Evolutionary conservation across 2,329 filamentous ascomycete species (phyloP).

Genomic region (Alternaria sp.): DNA sequence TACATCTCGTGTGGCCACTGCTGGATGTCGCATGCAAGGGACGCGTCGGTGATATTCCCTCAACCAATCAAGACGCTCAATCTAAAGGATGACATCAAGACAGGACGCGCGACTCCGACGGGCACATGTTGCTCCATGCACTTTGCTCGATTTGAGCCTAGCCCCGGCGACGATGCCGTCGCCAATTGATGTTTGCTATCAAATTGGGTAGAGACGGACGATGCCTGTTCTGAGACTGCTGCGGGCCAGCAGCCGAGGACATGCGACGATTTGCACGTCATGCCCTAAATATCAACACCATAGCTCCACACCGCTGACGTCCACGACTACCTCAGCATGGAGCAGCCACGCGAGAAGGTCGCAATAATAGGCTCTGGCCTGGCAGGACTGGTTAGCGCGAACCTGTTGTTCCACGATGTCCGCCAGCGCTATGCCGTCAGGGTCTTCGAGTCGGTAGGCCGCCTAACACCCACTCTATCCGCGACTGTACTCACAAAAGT

Average conservation of each 20-base stretch:
- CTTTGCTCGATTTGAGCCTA: neutral
- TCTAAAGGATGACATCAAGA: neutral
- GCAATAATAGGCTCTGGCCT: constrained; percentile 58
- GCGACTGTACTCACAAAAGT: neutral
- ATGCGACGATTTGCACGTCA: neutral
- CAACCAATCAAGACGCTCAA: neutral
- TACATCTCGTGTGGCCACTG: neutral
- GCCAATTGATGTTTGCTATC: neutral
- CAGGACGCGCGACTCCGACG: neutral
- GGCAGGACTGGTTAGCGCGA: constrained; percentile 56
- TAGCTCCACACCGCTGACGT: neutral
- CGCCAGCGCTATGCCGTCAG: constrained; percentile 51
- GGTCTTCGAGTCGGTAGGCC: constrained; percentile 54
- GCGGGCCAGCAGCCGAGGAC: neutral
- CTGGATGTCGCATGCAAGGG: neutral
- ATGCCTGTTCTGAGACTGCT: neutral
- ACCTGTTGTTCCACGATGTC: constrained; percentile 52
- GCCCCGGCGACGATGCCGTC: neutral
- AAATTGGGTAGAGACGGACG: neutral
- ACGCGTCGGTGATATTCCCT: neutral
- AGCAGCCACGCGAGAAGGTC: constrained; percentile 32
- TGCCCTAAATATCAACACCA: neutral
- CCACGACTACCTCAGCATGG: constrained; percentile 4
- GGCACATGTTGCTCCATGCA: neutral
- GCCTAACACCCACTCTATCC: neutral